A percentile compares a stretch with the other conserved stretches of the same genome.
Conservation (phyloP, 345 rosid species). For the Hevea brasiliensis region DNA sequence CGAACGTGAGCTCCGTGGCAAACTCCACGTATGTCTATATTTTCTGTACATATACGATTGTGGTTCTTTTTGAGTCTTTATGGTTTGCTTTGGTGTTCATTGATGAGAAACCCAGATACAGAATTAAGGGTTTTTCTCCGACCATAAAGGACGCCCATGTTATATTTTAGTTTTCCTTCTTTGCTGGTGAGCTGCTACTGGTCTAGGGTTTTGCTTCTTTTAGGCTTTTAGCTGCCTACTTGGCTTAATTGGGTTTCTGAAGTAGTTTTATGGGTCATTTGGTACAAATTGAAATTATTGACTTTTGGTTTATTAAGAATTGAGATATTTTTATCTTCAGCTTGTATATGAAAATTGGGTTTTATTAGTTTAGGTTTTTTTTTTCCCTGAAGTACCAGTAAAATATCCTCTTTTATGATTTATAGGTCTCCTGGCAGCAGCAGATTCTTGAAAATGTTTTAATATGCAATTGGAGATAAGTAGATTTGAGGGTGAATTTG, state of each 20-base stretch:
- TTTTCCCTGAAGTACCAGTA: too few species aligned
- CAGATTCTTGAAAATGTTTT: too few species aligned
- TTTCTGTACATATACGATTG: neutral
- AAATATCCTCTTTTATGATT: too few species aligned
- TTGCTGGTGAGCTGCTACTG: neutral
- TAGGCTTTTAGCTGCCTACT: neutral
- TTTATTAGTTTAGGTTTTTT: too few species aligned
- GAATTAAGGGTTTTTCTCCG: neutral
- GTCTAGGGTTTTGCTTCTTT: neutral
- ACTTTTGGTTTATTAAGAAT: neutral
- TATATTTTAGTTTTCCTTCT: neutral
- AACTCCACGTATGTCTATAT: constrained; percentile 66
- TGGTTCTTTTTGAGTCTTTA: neutral
- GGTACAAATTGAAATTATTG: neutral
- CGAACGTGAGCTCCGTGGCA: constrained; percentile 99
- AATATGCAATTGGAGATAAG: neutral
- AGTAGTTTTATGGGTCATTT: neutral
- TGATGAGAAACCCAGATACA: neutral
- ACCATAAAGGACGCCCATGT: neutral
- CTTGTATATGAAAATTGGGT: neutral
- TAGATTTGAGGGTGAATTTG: neutral
- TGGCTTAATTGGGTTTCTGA: neutral
- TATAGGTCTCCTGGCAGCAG: too few species aligned
- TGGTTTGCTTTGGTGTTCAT: neutral
- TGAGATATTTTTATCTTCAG: neutral